Percentiles rank a stretch among this genome's conserved stretches.
phyloP scores from a whole-genome alignment of 2,329 filamentous ascomycete genomes.

The Penicillium corylophilum region DNA sequence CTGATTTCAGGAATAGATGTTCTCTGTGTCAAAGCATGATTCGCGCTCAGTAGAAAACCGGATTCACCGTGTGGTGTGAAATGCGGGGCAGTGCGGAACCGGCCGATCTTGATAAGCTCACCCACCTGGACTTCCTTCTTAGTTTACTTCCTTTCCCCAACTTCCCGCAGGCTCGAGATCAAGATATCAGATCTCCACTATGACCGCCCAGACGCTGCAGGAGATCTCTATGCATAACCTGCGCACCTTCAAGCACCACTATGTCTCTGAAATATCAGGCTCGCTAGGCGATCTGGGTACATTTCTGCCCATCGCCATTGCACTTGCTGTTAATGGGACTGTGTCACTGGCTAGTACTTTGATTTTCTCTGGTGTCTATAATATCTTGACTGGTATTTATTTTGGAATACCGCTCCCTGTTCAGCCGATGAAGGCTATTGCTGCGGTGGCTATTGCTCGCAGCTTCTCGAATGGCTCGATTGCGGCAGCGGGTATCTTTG shows the following conservation, averaged over 20 bases:
- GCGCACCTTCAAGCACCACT: slow-evolving; percentile 54
- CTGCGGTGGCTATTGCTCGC: slow-evolving; percentile 78
- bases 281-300: slow-evolving; percentile 88
- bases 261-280: slow-evolving; percentile 78
- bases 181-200: slow-evolving; percentile 4
- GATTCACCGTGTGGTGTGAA: background rate
- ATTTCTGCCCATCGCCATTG: slow-evolving; percentile 82
- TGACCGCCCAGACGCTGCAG: slow-evolving; percentile 28
- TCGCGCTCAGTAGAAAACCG: background rate
- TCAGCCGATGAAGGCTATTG: slow-evolving; percentile 88
- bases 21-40: background rate
- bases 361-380: slow-evolving; percentile 84
- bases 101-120: slow-evolving; percentile 9
- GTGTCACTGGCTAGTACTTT: slow-evolving; percentile 82
- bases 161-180: background rate
- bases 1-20: background rate
- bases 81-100: slow-evolving; percentile 12
- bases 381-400: slow-evolving; percentile 74
- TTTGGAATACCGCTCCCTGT: slow-evolving; percentile 91
- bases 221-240: slow-evolving; percentile 51
- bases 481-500: slow-evolving; percentile 79
- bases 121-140: background rate
- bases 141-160: background rate
- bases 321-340: slow-evolving; percentile 72
- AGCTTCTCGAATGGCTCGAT: slow-evolving; percentile 67